Conservation (phyloP, 768 basidiomycete genomes). For the Ramaria sp. region DNA sequence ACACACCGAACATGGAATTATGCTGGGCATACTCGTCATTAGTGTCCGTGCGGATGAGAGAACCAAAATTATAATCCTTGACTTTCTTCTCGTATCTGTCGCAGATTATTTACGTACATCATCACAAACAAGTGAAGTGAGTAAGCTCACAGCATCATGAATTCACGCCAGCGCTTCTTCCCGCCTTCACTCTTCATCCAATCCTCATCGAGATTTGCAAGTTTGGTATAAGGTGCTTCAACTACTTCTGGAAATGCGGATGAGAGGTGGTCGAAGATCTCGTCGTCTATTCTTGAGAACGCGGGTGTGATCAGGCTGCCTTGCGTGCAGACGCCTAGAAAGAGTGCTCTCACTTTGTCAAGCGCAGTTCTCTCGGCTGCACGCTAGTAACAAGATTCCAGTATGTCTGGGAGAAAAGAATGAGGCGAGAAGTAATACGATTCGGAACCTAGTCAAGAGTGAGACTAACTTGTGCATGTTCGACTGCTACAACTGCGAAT, state of each 20-base stretch:
- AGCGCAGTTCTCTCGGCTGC: slow-evolving; percentile 58
- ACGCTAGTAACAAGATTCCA: slow-evolving; percentile 88
- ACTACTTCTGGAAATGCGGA: slow-evolving; percentile 70
- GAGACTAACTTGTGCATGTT: slow-evolving; percentile 81
- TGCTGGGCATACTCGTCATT: slow-evolving; percentile 76
- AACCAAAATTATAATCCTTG: slow-evolving; percentile 95
- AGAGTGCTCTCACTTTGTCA: slow-evolving; percentile 58
- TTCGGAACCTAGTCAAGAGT: too few species aligned
- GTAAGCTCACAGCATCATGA: slow-evolving; percentile 56
- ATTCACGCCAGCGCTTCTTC: slow-evolving; percentile 86
- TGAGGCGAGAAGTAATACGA: background rate
- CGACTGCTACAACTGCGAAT: slow-evolving; percentile 93
- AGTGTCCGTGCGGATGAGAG: slow-evolving; percentile 76
- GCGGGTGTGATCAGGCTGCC: background rate
- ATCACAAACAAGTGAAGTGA: background rate
- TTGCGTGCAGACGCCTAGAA: background rate
- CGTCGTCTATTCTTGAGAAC: slow-evolving; percentile 72
- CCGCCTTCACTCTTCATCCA: slow-evolving; percentile 83
- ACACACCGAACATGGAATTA: slow-evolving; percentile 89
- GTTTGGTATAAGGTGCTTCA: slow-evolving; percentile 25
- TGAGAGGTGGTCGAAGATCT: slow-evolving; percentile 73
- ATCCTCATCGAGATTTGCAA: slow-evolving; percentile 70
- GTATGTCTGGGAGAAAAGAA: slow-evolving; percentile 56
- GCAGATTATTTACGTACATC: background rate
- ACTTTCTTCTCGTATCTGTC: slow-evolving; percentile 80